Conservation (phyloP, 2,329 filamentous ascomycete species). For the Cercospora sp. region DNA sequence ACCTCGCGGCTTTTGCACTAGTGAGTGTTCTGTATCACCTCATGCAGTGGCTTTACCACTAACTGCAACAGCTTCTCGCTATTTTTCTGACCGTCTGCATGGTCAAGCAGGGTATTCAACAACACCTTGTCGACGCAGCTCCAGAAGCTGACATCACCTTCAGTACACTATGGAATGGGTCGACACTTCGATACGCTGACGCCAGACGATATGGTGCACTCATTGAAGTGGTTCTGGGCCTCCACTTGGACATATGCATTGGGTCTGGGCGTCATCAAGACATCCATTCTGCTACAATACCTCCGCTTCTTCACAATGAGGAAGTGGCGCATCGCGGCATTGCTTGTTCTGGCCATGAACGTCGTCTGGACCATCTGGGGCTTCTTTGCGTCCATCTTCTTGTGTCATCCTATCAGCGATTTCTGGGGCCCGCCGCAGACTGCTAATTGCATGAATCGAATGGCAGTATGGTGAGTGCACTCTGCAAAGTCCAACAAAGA, state of each 20-base stretch:
- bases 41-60: not conserved
- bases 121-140: not conserved
- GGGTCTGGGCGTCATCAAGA: constrained; percentile 23
- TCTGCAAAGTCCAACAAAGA: not conserved
- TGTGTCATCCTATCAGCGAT: constrained; percentile 33
- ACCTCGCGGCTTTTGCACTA: constrained; percentile 17
- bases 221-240: constrained; percentile 24
- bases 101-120: constrained; percentile 20
- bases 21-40: constrained; percentile 1
- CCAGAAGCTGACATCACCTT: not conserved
- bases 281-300: constrained; percentile 29
- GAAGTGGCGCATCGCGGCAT: constrained; percentile 22
- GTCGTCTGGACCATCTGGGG: constrained; percentile 30
- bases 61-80: constrained; percentile 15
- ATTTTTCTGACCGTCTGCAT: constrained; percentile 19
- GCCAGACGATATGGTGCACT: constrained; percentile 6
- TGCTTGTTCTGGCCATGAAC: constrained; percentile 30
- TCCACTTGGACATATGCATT: constrained; percentile 22
- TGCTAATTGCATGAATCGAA: constrained; percentile 27
- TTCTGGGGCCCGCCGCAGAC: constrained; percentile 32
- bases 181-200: constrained; percentile 18
- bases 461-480: constrained; percentile 30
- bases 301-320: constrained; percentile 25
- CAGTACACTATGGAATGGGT: constrained; percentile 27
- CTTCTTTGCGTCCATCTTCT: constrained; percentile 32